Evolutionary conservation across 2,329 filamentous ascomycete species (phyloP), one percentile per base, ranked within the genome.

Genomic region (Hymenotorrendiella dingleyae): DNA sequence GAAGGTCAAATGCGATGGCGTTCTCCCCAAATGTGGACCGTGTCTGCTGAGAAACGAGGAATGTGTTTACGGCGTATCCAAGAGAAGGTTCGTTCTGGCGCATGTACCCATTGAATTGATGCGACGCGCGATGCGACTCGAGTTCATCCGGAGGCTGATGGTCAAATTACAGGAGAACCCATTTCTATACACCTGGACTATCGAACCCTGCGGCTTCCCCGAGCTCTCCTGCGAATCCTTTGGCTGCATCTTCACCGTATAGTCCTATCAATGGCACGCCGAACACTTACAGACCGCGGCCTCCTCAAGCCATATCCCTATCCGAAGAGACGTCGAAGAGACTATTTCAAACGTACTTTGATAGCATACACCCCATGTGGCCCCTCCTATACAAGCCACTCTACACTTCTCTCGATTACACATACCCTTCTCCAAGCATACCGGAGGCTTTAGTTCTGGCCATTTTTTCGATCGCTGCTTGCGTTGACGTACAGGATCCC

Each of bases 381-480:
- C 58, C 57, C 7, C 40, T 61, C 4, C 46, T 59, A 11, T 61
- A 61, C 46, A 61, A 59, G 30, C 57, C 57, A 11, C 42, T 59
- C 16, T 59, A 59, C 36, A 48, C 46, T 6, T 53, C 54, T 11
- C 43, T 54, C 17, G 52, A 58, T 28, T 57, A 50, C 21, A 52
- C 42, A 4, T 50, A 48, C 23, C 54, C 56, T 12, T 46, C 53
- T 6, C 49, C 53, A 17, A 42, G 36, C 10, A 55, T 60, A 32
- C 54, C 53, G 5, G 46, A 52, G 36, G 42, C 51, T 22, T 41
- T 59, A 16, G 49, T 54, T 8, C 40, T 49, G 10, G 54, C 57
- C 26, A 58, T 60, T 19, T 59, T 55, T 30, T 48, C 55, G 1
- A 56, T 60, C 36, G 53, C 55, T 7, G 53, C 56, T 9, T 59